Evolutionary conservation across 371 early-diverging fungal species (phyloP).

Genomic region (Zychaea mexicana): DNA sequence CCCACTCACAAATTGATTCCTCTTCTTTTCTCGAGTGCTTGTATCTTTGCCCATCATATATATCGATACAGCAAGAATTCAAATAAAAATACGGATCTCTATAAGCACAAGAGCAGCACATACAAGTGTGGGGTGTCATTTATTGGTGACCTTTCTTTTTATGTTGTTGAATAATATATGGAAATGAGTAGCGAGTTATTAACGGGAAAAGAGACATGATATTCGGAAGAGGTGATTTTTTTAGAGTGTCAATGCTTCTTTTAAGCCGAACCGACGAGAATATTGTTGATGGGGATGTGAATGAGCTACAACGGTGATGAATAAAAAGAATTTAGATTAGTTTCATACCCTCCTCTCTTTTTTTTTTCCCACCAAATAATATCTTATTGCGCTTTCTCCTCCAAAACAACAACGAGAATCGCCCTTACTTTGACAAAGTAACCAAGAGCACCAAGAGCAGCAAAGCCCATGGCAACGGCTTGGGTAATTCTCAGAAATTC

Average conservation of each 20-base stretch:
- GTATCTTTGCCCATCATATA: not conserved
- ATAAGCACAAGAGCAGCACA: not conserved
- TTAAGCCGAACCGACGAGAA: constrained; percentile 86
- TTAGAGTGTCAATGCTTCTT: not conserved
- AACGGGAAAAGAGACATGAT: too few species aligned
- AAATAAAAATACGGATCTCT: not conserved
- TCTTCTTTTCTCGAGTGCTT: not conserved
- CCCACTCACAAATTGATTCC: too few species aligned
- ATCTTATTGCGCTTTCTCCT: not conserved
- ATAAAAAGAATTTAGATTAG: not conserved
- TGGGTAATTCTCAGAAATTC: constrained; percentile 93
- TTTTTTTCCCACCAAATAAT: not conserved
- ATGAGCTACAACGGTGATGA: constrained; percentile 62
- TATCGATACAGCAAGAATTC: not conserved
- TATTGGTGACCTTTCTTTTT: not conserved
- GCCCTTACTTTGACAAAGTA: constrained; percentile 89
- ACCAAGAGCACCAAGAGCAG: constrained; percentile 97
- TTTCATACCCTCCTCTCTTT: not conserved
- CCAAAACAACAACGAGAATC: too few species aligned
- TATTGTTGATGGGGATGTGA: constrained; percentile 99
- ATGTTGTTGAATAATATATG: too few species aligned
- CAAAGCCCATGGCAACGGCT: constrained; percentile 95
- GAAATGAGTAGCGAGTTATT: too few species aligned
- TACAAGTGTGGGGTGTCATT: too few species aligned
- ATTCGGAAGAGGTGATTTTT: not conserved